These are phyloP conservation scores for Phytophthora lateralis DNA, from an alignment of 352 stramenopile genomes.

Conservation along the genomic window DNA sequence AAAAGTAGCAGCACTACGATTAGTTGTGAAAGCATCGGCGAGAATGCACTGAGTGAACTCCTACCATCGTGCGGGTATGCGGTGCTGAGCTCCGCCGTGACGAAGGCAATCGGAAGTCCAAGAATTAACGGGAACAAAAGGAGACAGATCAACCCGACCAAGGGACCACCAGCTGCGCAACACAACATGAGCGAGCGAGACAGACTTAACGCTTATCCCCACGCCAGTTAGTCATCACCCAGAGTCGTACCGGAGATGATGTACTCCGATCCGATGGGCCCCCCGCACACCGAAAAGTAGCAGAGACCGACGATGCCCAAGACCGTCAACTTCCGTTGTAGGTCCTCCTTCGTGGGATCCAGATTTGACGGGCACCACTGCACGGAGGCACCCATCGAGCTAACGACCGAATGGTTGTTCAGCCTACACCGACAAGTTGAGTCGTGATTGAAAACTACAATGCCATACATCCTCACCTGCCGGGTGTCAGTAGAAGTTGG, in stretches of 20 bases:
- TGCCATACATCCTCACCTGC: constrained; percentile 2
- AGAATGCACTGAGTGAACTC: neutral
- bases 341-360: constrained; percentile 40
- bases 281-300: constrained; percentile 57
- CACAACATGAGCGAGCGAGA: neutral
- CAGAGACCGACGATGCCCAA: constrained; percentile 51
- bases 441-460: too few species aligned
- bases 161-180: constrained; percentile 44
- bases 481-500: constrained; percentile 15
- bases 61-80: constrained; percentile 83
- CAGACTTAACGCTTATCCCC: neutral
- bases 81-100: constrained; percentile 92
- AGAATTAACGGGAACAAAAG: constrained; percentile 90
- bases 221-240: neutral
- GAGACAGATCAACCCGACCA: constrained; percentile 87
- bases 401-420: constrained; percentile 21
- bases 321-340: constrained; percentile 45
- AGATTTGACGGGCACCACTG: constrained; percentile 38
- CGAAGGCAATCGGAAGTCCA: constrained; percentile 89
- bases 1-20: constrained; percentile 13
- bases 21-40: neutral
- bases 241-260: constrained; percentile 44
- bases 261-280: constrained; percentile 46
- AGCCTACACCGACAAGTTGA: constrained; percentile 10
- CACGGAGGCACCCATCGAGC: constrained; percentile 12